Evolutionary conservation across 1,284 basidiomycete species (phyloP).

Genomic region (Tilletiaria anomala): DNA sequence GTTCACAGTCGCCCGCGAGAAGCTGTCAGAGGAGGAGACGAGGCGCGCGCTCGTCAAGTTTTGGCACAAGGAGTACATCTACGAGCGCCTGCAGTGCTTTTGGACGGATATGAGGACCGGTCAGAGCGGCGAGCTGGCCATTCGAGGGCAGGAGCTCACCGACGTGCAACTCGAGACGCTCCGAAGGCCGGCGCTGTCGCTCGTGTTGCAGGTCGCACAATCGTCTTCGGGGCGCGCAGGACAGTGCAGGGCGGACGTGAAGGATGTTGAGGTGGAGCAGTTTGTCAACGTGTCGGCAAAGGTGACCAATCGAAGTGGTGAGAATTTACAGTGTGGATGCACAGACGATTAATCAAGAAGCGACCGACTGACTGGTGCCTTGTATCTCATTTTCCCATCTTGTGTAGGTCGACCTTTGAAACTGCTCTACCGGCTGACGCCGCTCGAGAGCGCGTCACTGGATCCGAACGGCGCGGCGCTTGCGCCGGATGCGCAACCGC

Average conservation of each 20-base stretch:
- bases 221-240: neutral
- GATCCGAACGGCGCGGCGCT: neutral
- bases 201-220: too few relatives aligned
- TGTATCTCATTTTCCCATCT: neutral
- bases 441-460: neutral
- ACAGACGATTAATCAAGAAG: too few relatives aligned
- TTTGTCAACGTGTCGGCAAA: too few relatives aligned
- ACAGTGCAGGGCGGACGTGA: neutral
- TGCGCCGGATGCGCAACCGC: neutral
- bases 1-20: constrained; percentile 68
- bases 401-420: neutral
- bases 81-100: constrained; percentile 65
- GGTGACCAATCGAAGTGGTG: too few relatives aligned
- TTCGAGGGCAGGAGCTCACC: too few relatives aligned
- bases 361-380: neutral
- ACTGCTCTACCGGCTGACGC: neutral
- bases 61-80: constrained; percentile 42
- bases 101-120: too few relatives aligned
- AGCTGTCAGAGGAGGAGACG: constrained; percentile 51
- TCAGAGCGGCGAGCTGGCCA: too few relatives aligned
- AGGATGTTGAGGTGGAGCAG: too few relatives aligned
- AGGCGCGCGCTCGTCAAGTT: constrained; percentile 80
- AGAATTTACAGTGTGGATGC: too few relatives aligned
- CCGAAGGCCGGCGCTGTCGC: too few relatives aligned
- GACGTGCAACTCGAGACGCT: too few relatives aligned